A percentile compares a stretch with the other conserved stretches of the same genome.
Evolutionary conservation across 257 asterid species (phyloP).

Genomic region (Cordia subcordata): DNA sequence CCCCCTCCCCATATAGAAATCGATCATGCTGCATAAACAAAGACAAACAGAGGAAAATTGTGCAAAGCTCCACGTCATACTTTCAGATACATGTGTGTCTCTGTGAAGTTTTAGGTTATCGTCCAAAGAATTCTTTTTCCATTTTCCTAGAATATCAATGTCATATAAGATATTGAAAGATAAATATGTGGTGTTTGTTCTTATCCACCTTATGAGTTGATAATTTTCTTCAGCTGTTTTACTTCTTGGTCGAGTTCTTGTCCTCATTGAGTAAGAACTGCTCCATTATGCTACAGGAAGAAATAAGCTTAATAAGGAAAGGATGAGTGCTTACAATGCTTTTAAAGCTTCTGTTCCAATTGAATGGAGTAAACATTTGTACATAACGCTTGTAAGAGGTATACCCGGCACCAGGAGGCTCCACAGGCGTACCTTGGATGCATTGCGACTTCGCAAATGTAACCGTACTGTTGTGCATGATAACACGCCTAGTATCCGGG

Average conservation of each 20-base stretch:
- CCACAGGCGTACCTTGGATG: slow-evolving; percentile 95
- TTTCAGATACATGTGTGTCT: too few relatives aligned
- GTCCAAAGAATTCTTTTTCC: too few relatives aligned
- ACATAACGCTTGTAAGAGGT: slow-evolving; percentile 92
- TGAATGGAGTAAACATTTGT: slow-evolving; percentile 85
- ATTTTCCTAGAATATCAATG: too few relatives aligned
- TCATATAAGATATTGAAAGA: too few relatives aligned
- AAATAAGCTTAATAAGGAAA: slow-evolving; percentile 7
- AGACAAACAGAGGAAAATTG: too few relatives aligned
- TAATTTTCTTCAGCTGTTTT: neutral
- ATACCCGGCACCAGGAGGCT: slow-evolving; percentile 89
- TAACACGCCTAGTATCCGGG: slow-evolving; percentile 83
- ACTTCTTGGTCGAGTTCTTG: neutral
- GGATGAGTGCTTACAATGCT: slow-evolving; percentile 84
- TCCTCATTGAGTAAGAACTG: neutral
- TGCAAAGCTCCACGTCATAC: too few relatives aligned
- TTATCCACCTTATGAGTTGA: neutral
- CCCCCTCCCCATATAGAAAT: too few relatives aligned
- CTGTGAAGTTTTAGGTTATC: too few relatives aligned
- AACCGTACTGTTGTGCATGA: slow-evolving; percentile 80
- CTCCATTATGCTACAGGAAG: slow-evolving; percentile 15
- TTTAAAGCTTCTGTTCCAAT: slow-evolving; percentile 75
- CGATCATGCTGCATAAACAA: too few relatives aligned
- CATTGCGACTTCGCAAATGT: slow-evolving; percentile 77
- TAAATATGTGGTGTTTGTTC: neutral